Percentiles rank a stretch among this genome's conserved stretches.
phyloP scores from a whole-genome alignment of 163 green algal species.

The Prototheca stagnorum region DNA sequence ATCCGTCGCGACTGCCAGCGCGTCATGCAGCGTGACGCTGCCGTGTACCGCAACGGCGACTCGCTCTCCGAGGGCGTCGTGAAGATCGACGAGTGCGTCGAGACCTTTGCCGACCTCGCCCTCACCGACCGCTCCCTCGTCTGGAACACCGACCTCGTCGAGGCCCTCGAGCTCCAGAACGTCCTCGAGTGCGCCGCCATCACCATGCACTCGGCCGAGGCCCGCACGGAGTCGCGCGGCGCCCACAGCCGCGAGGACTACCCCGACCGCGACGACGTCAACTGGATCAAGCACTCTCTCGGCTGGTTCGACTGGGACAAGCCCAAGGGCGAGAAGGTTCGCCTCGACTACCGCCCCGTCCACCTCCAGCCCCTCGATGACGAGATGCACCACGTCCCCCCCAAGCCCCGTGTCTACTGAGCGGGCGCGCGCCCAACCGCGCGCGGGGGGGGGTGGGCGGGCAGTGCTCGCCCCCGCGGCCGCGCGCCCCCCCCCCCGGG shows the following conservation, averaged over 20 bases:
- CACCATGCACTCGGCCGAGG: constrained; percentile 84
- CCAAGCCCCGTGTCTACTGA: constrained; percentile 82
- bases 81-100: constrained; percentile 70
- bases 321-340: constrained; percentile 27
- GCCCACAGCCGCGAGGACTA: constrained; percentile 96
- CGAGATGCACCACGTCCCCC: constrained; percentile 85
- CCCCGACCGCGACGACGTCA: constrained; percentile 59
- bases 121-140: constrained; percentile 62
- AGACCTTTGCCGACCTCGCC: constrained; percentile 31
- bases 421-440: background rate
- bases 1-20: constrained; percentile 75
- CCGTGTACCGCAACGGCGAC: constrained; percentile 89
- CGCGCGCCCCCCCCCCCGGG: too few relatives aligned
- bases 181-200: constrained; percentile 81
- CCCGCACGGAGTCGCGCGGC: constrained; percentile 88
- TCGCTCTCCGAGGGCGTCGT: constrained; percentile 68
- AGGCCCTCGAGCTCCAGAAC: constrained; percentile 98
- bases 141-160: constrained; percentile 96
- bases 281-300: constrained; percentile 98
- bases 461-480: too few relatives aligned
- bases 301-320: constrained; percentile 51
- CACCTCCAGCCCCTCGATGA: constrained; percentile 88
- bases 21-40: constrained; percentile 79
- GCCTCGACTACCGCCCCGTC: constrained; percentile 88
- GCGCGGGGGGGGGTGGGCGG: background rate